Base-by-base conservation (phyloP, 2,329 filamentous ascomycete species). In the Sporothrix globosa region DNA sequence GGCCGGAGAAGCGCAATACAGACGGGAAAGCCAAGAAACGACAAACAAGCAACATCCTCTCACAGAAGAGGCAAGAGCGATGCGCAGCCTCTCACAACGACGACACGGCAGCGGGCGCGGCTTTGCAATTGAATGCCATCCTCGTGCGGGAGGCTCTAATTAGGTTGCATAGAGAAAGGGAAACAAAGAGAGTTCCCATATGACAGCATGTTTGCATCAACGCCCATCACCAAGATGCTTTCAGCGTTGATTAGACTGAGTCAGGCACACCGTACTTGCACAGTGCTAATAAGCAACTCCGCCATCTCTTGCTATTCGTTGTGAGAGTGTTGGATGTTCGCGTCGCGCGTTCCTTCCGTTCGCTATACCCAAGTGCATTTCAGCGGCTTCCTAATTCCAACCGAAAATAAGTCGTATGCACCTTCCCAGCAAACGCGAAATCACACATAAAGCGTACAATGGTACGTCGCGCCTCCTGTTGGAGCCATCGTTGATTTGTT, bases 191-290 rank as follows among this genome's bases (percentile, higher is more conserved):
- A 41, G n/a, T 4, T 63, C 30, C 9, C 54, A 34, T 17, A 9
- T 13, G 39, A 41, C 19, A 39, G 30, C 54, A 19, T 19, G 3
- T 30, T 4, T 3, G 14, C 10, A 21, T 58, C 54, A n/a, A 41
- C 54, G 30, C 54, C 54, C 11, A 13, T 27, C 19, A 52, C 24
- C 39, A 66, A 52, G 27, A 27, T 52, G 17, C 27, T 24, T 34
- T 48, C 39, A 65, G 19, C 21, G 44, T 13, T 21, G 1, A 5
- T 6, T n/a, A 24, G 34, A 13, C 54, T 69, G 44, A 69, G 44
- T 69, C 67, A 69, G 67, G 44, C 54, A 69, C 67, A 69, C 54
- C n/a, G 67, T 61, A 46, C 19, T 6, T 61, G 3, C 13, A 61
- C 67, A 39, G 67, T 69, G 24, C 41, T 4, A 53, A 48, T 19